phyloP scores from a whole-genome alignment of 768 basidiomycete genomes.

The Boletus pseudo-olivaceus region DNA sequence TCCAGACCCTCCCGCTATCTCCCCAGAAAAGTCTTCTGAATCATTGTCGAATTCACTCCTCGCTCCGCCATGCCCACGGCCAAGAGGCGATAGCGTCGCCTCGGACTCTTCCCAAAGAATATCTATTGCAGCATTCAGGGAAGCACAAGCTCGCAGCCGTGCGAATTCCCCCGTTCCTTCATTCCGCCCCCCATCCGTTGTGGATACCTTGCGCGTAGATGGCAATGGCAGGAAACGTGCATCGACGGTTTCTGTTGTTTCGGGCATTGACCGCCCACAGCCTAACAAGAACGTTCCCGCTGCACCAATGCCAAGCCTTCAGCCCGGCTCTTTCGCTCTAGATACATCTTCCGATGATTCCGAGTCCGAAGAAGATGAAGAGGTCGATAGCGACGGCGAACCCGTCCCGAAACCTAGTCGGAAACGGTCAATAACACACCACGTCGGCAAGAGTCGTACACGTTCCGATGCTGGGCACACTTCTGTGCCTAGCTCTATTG shows the following conservation, averaged over 20 bases:
- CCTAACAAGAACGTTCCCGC: slow-evolving; percentile 7
- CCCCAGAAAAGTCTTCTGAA: slow-evolving; percentile 22
- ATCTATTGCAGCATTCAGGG: slow-evolving; percentile 77
- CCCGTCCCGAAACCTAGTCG: slow-evolving; percentile 33
- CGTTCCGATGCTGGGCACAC: slow-evolving; percentile 22
- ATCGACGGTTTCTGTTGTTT: slow-evolving; percentile 27
- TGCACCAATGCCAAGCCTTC: slow-evolving; percentile 6
- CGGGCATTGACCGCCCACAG: slow-evolving; percentile 13
- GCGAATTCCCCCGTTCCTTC: slow-evolving; percentile 59
- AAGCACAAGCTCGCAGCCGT: slow-evolving; percentile 64
- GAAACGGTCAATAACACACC: slow-evolving; percentile 35
- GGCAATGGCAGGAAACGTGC: slow-evolving; percentile 25
- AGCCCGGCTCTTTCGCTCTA: slow-evolving; percentile 15
- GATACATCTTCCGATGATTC: slow-evolving; percentile 35
- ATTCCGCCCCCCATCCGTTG: slow-evolving; percentile 38
- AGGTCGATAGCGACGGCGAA: slow-evolving; percentile 34
- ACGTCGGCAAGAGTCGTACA: slow-evolving; percentile 1
- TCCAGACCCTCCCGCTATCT: slow-evolving; percentile 37
- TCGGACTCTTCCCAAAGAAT: slow-evolving; percentile 73
- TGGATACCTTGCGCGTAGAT: slow-evolving; percentile 31
- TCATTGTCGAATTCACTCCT: slow-evolving; percentile 25
- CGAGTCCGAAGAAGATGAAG: slow-evolving; percentile 35
- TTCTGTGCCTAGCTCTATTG: neutral
- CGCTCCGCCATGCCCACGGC: slow-evolving; percentile 43
- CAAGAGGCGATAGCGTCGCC: slow-evolving; percentile 54